Evolutionary conservation across 2,329 filamentous ascomycete species (phyloP), one percentile per base, ranked within the genome.

Genomic region (Cytospora chrysosperma): DNA sequence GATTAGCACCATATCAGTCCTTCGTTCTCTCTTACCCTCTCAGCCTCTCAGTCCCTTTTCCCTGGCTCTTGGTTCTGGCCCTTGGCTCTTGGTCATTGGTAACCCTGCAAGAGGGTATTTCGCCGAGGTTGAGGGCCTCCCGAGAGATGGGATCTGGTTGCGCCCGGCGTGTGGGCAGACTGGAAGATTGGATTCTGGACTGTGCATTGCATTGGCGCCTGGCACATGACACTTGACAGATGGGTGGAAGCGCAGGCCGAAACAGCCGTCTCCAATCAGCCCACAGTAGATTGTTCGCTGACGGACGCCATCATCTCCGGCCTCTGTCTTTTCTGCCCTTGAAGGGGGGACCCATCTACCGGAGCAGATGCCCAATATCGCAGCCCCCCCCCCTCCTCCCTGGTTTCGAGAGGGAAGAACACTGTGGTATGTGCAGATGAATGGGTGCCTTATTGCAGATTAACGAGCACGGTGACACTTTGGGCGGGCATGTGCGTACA

Each of bases 151-250:
- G 43, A 47, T 47, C 43, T 47, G 43, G 43, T 24, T 47, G 43
- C 21, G n/a, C 43, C 43, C 10, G 49, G 37, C 32, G 28, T 55
- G 32, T 55, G 58, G 50, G 53, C 58, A 51, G 58, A 55, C 26
- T 34, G 51, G 32, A 51, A 51, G 58, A 61, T 32, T 34, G 51
- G 32, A 54, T 32, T 59, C 47, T 54, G 37, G 57, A 28, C 21
- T 60, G 34, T 60, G 58, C 50, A 60, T 60, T 19, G 40, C 40
- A 10, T n/a, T 43, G 40, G 40, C 40, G 40, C 40, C 19, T 43
- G 40, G 40, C 40, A 43, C 19, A 43, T 43, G 40, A 43, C 40
- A 43, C 40, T 43, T n/a, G n/a, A 43, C 40, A 43, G 40, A 43
- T 43, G 40, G 34, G 21, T 43, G 40, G 19, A 43, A 43, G 40